Evolutionary conservation across 495 filamentous ascomycete genomes (phyloP), one percentile per base, ranked within the genome.

Genomic region (Lophium mytilinum): DNA sequence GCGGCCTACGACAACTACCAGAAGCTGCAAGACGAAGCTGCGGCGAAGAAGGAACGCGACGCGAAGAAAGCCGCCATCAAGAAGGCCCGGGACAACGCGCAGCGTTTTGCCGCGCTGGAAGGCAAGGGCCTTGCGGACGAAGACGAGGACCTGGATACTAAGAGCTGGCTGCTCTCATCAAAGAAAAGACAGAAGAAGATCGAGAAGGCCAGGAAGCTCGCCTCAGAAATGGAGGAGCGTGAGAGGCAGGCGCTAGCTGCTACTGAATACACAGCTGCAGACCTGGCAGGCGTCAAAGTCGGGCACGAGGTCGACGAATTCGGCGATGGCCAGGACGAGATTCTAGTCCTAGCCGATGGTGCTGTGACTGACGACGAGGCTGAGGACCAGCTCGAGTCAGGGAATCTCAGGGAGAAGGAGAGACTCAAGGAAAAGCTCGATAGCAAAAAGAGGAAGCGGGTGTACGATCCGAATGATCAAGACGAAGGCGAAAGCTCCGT

Each of bases 131-230:
- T 98, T 11, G 83, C 80, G 2, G 77, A 85, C 52, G 83, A 78
- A 4, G 84, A 76, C 21, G 78, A 79, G 11, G 80, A 85, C n/a
- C 54, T 90, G 15, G 90, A 95, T 66, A 86, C 92, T 42, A 86
- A 83, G 63, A 76, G 83, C 1, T 98, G 92, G 92, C 68, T 98
- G 55, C 77, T 84, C 64, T 83, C 83, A 61, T 81, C 88, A 67
- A 96, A 95, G 76, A 96, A 94, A 75, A 74, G 89, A 12, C 85
- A 90, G 68, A 95, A 91, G 77, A 86, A 92, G 75, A 84, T 96
- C 41, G 84, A 85, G 57, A 86, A 90, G 63, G 81, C 82, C 48
- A 77, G 80, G 65, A 89, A 87, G 70, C 71, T 83, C 42, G 87
- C 85, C 50, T 79, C 88, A 67, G 90, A 95, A 71, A 69, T 89